Evolutionary conservation across 2,329 filamentous ascomycete genomes (phyloP), one percentile per base, ranked within the genome.

Genomic region (Aspergillus sp.): DNA sequence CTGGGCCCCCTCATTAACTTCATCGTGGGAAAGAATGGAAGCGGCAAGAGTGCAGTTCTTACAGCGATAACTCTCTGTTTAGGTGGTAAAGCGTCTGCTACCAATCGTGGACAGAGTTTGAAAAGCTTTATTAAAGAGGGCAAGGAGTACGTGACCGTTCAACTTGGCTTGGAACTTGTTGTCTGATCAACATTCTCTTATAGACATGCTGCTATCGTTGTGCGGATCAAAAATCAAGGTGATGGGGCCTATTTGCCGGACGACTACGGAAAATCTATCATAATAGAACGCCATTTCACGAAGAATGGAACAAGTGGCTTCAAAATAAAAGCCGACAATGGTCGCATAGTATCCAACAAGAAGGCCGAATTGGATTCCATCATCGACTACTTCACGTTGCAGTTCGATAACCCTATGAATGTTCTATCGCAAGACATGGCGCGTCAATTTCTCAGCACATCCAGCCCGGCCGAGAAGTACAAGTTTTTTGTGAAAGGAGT

Each of bases 1-100:
- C 76, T 98, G n/a, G 93, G 93, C 0, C 93, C 93, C 0, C 74
- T 96, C 33, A 94, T 98, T 67, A 98, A 98, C 69, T 98, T 98
- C 69, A 90, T 98, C 52, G 90, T 96, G 47, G 93, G 93, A 13
- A 90, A 95, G 67, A 98, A 98, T 64, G 93, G 93, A 27, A 97
- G 91, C 64, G 93, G 93, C 32, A 98, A 98, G 73, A 98, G 93
- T 66, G 93, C 93, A 2, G 86, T 97, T 12, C 73, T 98, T 23
- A 97, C 93, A 0, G 93, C 90, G 4, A 81, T 98, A 54, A 95
- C 90, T 0, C 77, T 98, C 30, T 97, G 93, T 61, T 76, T 98
- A n/a, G 93, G 93, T 51, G 91, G 88, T 17, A 97, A 96, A 67
- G 90, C 93, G 2, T 88, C 88, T 47, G 82, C 88, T 13, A 97